These are phyloP conservation scores for Athelia psychrophila DNA, from an alignment of 1,284 basidiomycete species.

Conservation along the genomic window DNA sequence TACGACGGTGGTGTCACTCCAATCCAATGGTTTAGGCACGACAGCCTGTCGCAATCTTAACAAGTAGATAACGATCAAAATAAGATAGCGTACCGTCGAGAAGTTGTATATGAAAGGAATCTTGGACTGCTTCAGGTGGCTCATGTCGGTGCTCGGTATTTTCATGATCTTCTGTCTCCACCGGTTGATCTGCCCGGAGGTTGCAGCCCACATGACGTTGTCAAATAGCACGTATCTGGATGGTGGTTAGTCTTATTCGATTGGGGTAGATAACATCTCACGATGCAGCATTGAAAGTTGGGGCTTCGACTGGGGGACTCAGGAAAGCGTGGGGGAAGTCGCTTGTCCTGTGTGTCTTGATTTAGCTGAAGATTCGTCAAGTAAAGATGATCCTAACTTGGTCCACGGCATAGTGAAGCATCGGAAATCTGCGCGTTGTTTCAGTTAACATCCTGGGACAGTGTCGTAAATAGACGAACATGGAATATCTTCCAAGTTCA, in stretches of 20 bases:
- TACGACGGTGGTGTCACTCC: constrained; percentile 68
- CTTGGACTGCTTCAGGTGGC: constrained; percentile 64
- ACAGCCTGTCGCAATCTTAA: constrained; percentile 37
- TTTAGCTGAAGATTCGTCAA: constrained; percentile 6
- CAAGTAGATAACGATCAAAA: constrained; percentile 9
- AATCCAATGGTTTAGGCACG: constrained; percentile 74
- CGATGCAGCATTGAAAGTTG: constrained; percentile 52
- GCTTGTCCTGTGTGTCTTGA: constrained; percentile 42
- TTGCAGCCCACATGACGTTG: constrained; percentile 77
- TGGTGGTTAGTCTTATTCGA: neutral
- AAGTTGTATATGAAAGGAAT: constrained; percentile 64
- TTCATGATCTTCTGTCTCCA: constrained; percentile 65
- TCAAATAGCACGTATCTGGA: constrained; percentile 64
- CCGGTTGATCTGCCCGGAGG: constrained; percentile 68
- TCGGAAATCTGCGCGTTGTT: constrained; percentile 40
- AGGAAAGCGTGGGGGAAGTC: constrained; percentile 67
- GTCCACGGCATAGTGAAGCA: constrained; percentile 79
- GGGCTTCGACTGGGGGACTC: constrained; percentile 49
- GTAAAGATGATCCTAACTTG: constrained; percentile 29
- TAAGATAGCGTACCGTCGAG: constrained; percentile 23
- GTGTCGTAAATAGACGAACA: constrained; percentile 17
- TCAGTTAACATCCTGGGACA: neutral
- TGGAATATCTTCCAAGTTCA: constrained; percentile 41
- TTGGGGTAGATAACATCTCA: constrained; percentile 24
- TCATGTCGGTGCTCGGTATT: constrained; percentile 60